Conservation (phyloP, 345 rosid genomes). For the Orychophragmus violaceus region DNA sequence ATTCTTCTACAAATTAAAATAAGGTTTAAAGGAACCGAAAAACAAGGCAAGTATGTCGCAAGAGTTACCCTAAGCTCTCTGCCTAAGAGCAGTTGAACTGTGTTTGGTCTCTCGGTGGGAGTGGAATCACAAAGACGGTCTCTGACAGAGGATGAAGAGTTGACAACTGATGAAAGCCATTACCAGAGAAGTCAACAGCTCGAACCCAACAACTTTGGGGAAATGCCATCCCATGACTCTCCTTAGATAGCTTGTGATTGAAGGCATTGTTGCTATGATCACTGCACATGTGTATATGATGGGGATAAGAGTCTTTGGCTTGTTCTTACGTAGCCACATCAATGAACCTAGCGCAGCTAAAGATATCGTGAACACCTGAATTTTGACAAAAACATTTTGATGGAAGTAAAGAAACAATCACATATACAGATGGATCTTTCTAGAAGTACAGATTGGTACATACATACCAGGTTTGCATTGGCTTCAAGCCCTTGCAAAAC, state of each 20-base stretch:
- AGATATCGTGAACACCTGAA: slow-evolving; percentile 81
- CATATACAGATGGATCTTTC: neutral
- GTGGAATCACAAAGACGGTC: slow-evolving; percentile 56
- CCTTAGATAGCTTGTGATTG: slow-evolving; percentile 83
- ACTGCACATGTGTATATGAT: slow-evolving; percentile 80
- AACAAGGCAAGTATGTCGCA: neutral
- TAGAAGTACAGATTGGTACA: neutral
- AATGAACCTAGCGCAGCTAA: slow-evolving; percentile 92
- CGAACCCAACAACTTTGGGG: slow-evolving; percentile 85
- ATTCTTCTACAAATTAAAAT: slow-evolving; percentile 6
- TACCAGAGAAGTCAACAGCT: slow-evolving; percentile 66
- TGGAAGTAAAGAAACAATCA: neutral
- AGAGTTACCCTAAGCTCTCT: slow-evolving; percentile 2
- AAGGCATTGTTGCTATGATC: slow-evolving; percentile 94
- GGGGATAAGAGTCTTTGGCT: slow-evolving; percentile 82
- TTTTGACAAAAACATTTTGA: neutral
- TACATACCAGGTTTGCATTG: slow-evolving; percentile 79
- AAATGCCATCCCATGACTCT: slow-evolving; percentile 91
- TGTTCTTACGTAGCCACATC: slow-evolving; percentile 97
- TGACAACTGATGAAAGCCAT: slow-evolving; percentile 94
- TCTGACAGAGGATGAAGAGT: slow-evolving; percentile 84
- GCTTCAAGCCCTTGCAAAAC: slow-evolving; percentile 95
- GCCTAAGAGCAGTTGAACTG: slow-evolving; percentile 8
- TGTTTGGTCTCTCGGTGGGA: slow-evolving; percentile 13
- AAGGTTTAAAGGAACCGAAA: neutral